phyloP scores from a whole-genome alignment of 2,329 filamentous ascomycete genomes.

The Alternaria sp. region DNA sequence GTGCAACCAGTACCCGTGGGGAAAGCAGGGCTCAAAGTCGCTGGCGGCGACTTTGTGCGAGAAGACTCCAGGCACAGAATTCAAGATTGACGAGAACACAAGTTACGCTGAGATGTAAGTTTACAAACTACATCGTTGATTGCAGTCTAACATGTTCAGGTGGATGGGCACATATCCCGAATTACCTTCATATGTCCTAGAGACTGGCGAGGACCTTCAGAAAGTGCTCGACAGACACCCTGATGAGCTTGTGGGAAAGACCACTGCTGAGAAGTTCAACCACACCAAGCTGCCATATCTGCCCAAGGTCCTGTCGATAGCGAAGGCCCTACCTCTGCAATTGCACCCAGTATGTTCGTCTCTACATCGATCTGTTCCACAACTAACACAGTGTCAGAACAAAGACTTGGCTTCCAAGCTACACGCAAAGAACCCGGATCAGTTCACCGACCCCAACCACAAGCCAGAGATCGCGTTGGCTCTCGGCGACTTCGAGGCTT shows the following conservation, averaged over 20 bases:
- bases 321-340: conserved; percentile 76
- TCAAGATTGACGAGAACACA: conserved; percentile 68
- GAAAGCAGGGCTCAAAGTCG: conserved; percentile 70
- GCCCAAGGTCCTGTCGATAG: conserved; percentile 78
- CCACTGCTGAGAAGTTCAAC: conserved; percentile 66
- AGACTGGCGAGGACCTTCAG: conserved; percentile 68
- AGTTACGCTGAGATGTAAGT: conserved; percentile 66
- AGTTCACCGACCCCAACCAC: conserved; percentile 76
- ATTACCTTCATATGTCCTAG: conserved; percentile 68
- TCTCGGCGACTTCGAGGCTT: conserved; percentile 74
- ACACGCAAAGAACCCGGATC: conserved; percentile 67
- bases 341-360: conserved; percentile 64
- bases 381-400: conserved; percentile 50
- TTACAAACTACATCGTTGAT: not conserved
- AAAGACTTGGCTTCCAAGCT: conserved; percentile 69
- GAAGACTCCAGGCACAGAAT: conserved; percentile 67
- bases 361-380: not conserved
- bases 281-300: conserved; percentile 71
- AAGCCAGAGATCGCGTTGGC: conserved; percentile 82
- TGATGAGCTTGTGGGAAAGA: conserved; percentile 68
- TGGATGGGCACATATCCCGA: conserved; percentile 82
- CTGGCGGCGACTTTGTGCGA: conserved; percentile 70
- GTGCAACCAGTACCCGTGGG: conserved; percentile 73
- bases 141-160: conserved; percentile 24
- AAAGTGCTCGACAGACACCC: conserved; percentile 68